Conservation (phyloP, 1,284 basidiomycete species). For the Cutaneotrichosporon sp. region DNA sequence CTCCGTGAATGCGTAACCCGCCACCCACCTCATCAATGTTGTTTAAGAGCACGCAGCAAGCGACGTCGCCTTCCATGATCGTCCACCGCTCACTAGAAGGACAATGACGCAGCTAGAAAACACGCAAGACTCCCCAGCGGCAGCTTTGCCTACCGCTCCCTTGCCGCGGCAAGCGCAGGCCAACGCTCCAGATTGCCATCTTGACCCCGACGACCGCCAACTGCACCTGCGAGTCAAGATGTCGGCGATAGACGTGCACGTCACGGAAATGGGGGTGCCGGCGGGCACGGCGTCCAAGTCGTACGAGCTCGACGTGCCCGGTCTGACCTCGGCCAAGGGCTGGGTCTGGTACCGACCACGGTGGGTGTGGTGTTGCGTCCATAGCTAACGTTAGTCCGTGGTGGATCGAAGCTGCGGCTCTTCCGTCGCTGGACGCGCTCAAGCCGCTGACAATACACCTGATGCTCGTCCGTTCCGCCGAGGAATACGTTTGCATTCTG, state of each 20-base stretch:
- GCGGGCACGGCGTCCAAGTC: background rate
- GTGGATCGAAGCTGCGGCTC: constrained; percentile 8
- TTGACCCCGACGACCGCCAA: too few relatives aligned
- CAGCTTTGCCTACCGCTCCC: too few relatives aligned
- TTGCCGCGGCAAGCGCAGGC: too few relatives aligned
- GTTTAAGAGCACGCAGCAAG: too few relatives aligned
- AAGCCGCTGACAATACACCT: constrained; percentile 6
- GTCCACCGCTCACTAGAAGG: too few relatives aligned
- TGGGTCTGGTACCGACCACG: constrained; percentile 12
- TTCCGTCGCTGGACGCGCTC: constrained; percentile 1
- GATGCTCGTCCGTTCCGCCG: background rate
- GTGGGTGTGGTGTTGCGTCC: background rate
- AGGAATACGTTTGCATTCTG: constrained; percentile 4
- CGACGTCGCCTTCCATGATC: too few relatives aligned
- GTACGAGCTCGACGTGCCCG: background rate
- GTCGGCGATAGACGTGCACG: background rate
- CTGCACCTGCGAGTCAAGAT: background rate
- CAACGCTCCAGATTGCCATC: too few relatives aligned
- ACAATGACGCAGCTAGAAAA: too few relatives aligned
- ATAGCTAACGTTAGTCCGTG: constrained; percentile 3
- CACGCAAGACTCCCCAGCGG: too few relatives aligned
- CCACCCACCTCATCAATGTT: too few relatives aligned
- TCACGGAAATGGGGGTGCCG: background rate
- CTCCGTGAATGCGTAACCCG: too few relatives aligned
- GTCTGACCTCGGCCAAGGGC: background rate